Conservation (phyloP, 805 yeast species). For the Candida glaebosa region DNA sequence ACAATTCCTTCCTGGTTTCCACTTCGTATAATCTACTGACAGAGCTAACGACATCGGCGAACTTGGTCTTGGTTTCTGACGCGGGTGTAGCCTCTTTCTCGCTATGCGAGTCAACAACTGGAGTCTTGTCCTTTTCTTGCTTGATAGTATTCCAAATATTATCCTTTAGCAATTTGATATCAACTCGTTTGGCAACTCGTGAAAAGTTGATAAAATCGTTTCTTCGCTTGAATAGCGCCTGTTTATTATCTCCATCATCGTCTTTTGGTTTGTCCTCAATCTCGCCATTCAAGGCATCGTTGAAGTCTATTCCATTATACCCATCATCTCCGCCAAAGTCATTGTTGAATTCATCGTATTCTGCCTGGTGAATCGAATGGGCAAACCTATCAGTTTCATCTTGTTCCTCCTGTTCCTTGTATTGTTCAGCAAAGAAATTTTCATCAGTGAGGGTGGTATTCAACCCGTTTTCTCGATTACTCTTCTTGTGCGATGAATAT, state of each 20-base stretch:
- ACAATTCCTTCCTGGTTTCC: constrained; percentile 39
- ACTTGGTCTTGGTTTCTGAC: constrained; percentile 19
- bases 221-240: constrained; percentile 17
- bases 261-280: constrained; percentile 6
- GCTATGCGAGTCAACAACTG: constrained; percentile 6
- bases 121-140: constrained; percentile 8
- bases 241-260: constrained; percentile 8
- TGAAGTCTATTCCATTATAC: constrained; percentile 40
- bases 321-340: constrained; percentile 32
- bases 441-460: constrained; percentile 53
- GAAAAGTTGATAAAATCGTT: constrained; percentile 42
- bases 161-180: constrained; percentile 37
- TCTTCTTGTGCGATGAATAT: constrained; percentile 11
- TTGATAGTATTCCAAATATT: constrained; percentile 38
- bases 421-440: constrained; percentile 68
- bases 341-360: constrained; percentile 36
- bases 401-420: constrained; percentile 39
- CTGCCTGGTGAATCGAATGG: constrained; percentile 37
- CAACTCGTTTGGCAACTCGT: constrained; percentile 41
- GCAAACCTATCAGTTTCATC: constrained; percentile 38
- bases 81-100: constrained; percentile 4
- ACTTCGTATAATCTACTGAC: constrained; percentile 32
- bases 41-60: constrained; percentile 31
- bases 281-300: constrained; percentile 32
- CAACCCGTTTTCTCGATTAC: constrained; percentile 13